These are phyloP conservation scores for Termitomyces sp. DNA, from an alignment of 768 basidiomycete species.

Conservation along the genomic window DNA sequence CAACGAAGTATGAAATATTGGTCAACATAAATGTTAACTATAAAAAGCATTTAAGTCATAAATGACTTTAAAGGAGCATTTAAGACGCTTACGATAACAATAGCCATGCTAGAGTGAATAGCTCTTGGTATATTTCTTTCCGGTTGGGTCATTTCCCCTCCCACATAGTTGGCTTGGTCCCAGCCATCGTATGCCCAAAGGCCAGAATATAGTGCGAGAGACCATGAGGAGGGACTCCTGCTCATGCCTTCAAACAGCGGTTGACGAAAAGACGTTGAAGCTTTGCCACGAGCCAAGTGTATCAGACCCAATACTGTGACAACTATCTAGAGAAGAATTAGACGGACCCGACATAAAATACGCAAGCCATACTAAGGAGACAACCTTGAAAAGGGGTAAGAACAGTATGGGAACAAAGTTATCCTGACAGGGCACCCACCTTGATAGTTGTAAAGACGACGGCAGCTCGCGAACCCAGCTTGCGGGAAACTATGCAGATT, in stretches of 20 bases:
- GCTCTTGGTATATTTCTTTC: conserved; percentile 84
- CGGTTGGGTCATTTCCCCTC: conserved; percentile 79
- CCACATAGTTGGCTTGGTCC: conserved; percentile 91
- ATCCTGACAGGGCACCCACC: conserved; percentile 28
- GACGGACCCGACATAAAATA: neutral
- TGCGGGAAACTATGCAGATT: conserved; percentile 76
- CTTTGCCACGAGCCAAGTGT: conserved; percentile 65
- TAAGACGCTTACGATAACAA: conserved; percentile 57
- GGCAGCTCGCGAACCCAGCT: conserved; percentile 73
- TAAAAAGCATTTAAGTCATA: neutral
- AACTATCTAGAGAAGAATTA: conserved; percentile 38
- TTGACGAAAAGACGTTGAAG: conserved; percentile 59
- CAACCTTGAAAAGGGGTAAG: conserved; percentile 35
- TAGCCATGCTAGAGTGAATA: conserved; percentile 85
- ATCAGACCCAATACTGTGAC: conserved; percentile 78
- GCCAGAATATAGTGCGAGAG: conserved; percentile 92
- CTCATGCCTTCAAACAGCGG: conserved; percentile 73
- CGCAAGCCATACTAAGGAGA: conserved; percentile 49
- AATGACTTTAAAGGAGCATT: neutral
- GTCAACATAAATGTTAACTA: conserved; percentile 74
- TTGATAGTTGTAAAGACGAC: conserved; percentile 89
- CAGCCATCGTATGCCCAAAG: conserved; percentile 97
- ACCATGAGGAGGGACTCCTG: conserved; percentile 76
- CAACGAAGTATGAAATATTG: conserved; percentile 89
- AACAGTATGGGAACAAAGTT: neutral